Conservation (phyloP, 257 asterid genomes). For the Nicotiana sylvestris region DNA sequence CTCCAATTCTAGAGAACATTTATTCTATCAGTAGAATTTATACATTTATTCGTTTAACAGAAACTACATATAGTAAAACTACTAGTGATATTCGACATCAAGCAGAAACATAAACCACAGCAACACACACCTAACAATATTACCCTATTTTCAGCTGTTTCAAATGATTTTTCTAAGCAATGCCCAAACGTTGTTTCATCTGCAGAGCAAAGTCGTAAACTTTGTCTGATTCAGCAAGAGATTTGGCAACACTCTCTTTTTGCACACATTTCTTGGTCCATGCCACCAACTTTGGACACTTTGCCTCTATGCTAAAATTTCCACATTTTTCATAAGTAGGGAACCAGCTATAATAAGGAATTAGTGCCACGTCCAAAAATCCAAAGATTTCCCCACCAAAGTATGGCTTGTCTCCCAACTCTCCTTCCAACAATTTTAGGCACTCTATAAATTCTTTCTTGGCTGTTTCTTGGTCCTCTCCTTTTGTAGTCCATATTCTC, state of each 20-base stretch:
- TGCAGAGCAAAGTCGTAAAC: not conserved
- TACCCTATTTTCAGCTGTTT: not conserved
- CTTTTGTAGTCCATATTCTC: conserved; percentile 12
- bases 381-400: conserved; percentile 22
- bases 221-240: not conserved
- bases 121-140: no score
- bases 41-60: no score
- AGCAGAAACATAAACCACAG: no score
- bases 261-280: conserved; percentile 10
- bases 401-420: conserved; percentile 11
- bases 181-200: not conserved
- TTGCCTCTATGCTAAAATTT: conserved; percentile 1
- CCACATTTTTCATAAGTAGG: conserved; percentile 7
- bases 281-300: conserved; percentile 15
- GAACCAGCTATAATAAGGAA: conserved; percentile 12
- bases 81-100: no score
- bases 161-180: not conserved
- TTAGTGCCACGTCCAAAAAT: conserved; percentile 13
- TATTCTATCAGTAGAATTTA: no score
- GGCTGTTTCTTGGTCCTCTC: conserved; percentile 3
- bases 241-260: not conserved
- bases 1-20: no score
- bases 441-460: conserved; percentile 11
- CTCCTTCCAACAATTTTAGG: conserved; percentile 6
- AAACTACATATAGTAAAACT: no score